Base-by-base conservation (phyloP, 2,329 filamentous ascomycete species). In the Trichocomaceae sp. region DNA sequence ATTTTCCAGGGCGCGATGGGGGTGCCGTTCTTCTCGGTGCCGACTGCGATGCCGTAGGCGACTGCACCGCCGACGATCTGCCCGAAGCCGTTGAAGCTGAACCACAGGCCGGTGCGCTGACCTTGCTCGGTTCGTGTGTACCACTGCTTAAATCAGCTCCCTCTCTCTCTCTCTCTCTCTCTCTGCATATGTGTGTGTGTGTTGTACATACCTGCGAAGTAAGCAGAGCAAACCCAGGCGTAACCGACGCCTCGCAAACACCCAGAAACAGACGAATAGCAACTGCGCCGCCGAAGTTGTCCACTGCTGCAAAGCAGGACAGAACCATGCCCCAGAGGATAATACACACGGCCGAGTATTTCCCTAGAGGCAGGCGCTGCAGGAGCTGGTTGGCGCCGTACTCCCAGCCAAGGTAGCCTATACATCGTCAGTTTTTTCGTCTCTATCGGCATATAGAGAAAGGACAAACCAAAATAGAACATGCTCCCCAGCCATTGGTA, bases 51-150 rank as follows among this genome's bases (percentile, higher is more conserved):
- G 1, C 82, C 83, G 60, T 86, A 86, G 1, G 83, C 82, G 0
- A 86, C 69, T 1, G 82, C 59, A 1, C 83, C 83, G 7, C 83
- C 83, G 35, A 86, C 74, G 15, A 86, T 83, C 65, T 83, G 82
- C 0, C 79, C 83, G 51, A 79, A 79, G 2, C 83, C 83, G 58
- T 85, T 85, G 72, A 85, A 86, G 49, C 74, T 79, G 69, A 87
- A 87, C 85, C 85, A 88, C 54, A 87, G 79, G 3, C 79, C 80
- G 1, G 80, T 81, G 8, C 85, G 73, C 0, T 76, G 72, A 1
- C 81, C 83, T 70, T 88, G 85, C 65, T 88, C 85, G 52, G 76
- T 75, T 66, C 83, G 83, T 1, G 86, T 88, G 62, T 87, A 89
- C 85, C 85, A 88, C 69, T 87, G 31, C 5, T 13, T 13, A 15